These are phyloP conservation scores for Whalleya microplaca DNA, from an alignment of 2,329 filamentous ascomycete species.

Conservation along the genomic window DNA sequence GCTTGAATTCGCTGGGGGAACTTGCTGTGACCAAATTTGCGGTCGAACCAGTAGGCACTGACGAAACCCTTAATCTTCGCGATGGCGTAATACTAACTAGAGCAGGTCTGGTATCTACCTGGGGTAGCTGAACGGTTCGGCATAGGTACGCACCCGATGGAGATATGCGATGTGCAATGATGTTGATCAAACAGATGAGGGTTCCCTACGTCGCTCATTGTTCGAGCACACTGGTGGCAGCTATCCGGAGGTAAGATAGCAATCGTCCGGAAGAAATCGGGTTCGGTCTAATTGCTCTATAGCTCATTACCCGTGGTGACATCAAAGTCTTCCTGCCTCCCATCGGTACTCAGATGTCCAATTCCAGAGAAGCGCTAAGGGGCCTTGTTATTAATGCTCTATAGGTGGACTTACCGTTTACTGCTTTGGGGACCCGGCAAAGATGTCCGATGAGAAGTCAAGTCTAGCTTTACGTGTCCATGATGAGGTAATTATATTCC, in stretches of 20 bases:
- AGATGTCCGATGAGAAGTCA: constrained; percentile 85
- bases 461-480: constrained; percentile 83
- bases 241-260: constrained; percentile 74
- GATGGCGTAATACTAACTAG: neutral
- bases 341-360: constrained; percentile 65
- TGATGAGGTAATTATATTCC: constrained; percentile 53
- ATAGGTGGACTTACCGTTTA: constrained; percentile 88
- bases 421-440: constrained; percentile 92
- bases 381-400: constrained; percentile 22
- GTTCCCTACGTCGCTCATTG: constrained; percentile 78
- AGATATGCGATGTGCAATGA: neutral
- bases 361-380: neutral
- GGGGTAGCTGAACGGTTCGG: constrained; percentile 92
- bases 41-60: constrained; percentile 79
- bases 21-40: constrained; percentile 95
- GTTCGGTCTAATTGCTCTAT: constrained; percentile 27
- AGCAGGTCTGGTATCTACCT: constrained; percentile 75
- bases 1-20: constrained; percentile 83
- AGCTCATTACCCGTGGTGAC: constrained; percentile 88
- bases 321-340: constrained; percentile 96
- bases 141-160: constrained; percentile 60
- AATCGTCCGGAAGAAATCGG: neutral
- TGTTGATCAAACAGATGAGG: constrained; percentile 68
- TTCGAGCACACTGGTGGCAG: constrained; percentile 97
- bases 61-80: neutral